Conservation (phyloP, 768 basidiomycete species). For the Amanita subjunquillea region DNA sequence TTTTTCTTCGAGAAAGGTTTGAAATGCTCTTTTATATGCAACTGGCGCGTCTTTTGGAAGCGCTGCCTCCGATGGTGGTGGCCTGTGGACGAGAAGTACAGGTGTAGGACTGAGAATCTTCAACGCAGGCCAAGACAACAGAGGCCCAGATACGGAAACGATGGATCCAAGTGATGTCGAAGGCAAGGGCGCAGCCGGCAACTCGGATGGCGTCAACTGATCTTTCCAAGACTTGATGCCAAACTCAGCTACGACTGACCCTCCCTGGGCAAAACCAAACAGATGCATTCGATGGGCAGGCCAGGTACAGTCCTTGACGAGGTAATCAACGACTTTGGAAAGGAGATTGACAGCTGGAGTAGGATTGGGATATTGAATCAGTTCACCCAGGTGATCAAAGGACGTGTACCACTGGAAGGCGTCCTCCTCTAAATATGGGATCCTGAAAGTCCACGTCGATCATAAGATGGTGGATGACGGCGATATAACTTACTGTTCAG, state of each 20-base stretch:
- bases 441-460: constrained; percentile 26
- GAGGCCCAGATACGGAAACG: constrained; percentile 57
- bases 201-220: constrained; percentile 10
- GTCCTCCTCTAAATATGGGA: constrained; percentile 70
- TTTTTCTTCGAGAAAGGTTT: constrained; percentile 35
- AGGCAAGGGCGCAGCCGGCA: constrained; percentile 10
- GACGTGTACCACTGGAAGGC: constrained; percentile 84
- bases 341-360: constrained; percentile 53
- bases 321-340: constrained; percentile 38
- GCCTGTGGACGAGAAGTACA: constrained; percentile 47
- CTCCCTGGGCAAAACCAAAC: constrained; percentile 87
- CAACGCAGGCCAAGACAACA: constrained; percentile 70
- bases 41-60: constrained; percentile 34
- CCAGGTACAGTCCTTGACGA: constrained; percentile 58
- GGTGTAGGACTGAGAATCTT: constrained; percentile 46
- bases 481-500: constrained; percentile 46
- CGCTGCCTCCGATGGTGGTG: constrained; percentile 32
- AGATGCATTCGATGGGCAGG: constrained; percentile 61
- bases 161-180: constrained; percentile 47
- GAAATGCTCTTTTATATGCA: constrained; percentile 55
- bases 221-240: constrained; percentile 46
- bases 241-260: constrained; percentile 64
- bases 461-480: neutral
- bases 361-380: constrained; percentile 63
- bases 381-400: constrained; percentile 71